Conservation (phyloP, 371 early-diverging fungal species). For the Choanephora cucurbitarum region DNA sequence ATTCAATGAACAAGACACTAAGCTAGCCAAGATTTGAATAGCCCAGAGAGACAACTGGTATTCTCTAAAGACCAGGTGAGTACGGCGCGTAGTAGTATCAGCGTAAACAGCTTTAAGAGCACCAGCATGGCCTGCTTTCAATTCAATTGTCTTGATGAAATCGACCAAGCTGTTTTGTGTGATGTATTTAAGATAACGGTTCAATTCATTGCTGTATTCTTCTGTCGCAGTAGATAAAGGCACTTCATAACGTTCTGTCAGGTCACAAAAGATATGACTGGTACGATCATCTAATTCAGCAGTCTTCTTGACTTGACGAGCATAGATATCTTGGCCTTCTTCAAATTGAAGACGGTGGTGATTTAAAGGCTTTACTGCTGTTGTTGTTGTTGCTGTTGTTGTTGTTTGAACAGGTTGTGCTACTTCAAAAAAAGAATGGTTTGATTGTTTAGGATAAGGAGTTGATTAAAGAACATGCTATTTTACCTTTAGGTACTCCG, state of each 20-base stretch:
- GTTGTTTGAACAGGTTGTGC: constrained; percentile 8
- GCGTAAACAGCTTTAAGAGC: constrained; percentile 15
- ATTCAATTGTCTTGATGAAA: constrained; percentile 12
- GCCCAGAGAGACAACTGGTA: constrained; percentile 50
- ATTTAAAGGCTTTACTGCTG: constrained; percentile 7
- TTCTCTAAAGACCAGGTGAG: constrained; percentile 43
- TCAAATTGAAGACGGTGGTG: constrained; percentile 24
- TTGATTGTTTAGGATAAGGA: no score
- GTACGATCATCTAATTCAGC: constrained; percentile 30
- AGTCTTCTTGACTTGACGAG: constrained; percentile 11
- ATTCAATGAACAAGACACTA: constrained; percentile 48
- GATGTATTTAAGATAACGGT: neutral
- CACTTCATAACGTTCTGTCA: neutral
- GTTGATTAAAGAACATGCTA: no score
- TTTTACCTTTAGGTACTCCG: constrained; percentile 12
- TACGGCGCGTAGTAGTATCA: constrained; percentile 32
- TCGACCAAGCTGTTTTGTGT: neutral
- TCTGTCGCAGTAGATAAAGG: no score
- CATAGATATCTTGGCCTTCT: constrained; percentile 23
- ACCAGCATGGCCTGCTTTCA: constrained; percentile 4
- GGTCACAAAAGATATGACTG: neutral
- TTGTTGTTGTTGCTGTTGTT: constrained; percentile 1
- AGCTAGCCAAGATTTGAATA: constrained; percentile 50
- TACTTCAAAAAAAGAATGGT: constrained; percentile 7
- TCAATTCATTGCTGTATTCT: neutral